A percentile compares a stretch with the other conserved stretches of the same genome.
These are phyloP conservation scores for Vickermania ingenoplastis DNA, from an alignment of 208 protist species.

Conservation along the genomic window DNA sequence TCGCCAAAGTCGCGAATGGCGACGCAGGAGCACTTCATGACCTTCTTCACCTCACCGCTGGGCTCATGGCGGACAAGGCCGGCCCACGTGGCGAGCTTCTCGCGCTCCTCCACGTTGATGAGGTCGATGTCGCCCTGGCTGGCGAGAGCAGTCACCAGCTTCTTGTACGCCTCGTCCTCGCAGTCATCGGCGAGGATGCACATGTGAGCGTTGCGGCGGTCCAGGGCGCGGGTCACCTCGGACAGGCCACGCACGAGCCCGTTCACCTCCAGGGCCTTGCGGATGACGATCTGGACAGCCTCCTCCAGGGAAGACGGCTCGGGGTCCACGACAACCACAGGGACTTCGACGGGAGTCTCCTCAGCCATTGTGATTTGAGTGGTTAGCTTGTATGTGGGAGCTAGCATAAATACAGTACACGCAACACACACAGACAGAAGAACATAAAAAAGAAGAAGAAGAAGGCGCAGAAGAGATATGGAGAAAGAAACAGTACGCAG, in stretches of 20 bases:
- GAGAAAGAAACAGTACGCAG: no score
- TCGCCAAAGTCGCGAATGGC: constrained; percentile 86
- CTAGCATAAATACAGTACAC: no score
- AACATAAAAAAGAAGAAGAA: no score
- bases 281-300: constrained; percentile 81
- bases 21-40: constrained; percentile 82
- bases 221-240: constrained; percentile 75
- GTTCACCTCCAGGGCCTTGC: constrained; percentile 79
- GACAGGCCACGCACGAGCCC: constrained; percentile 83
- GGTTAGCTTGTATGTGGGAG: no score
- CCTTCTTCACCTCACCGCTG: constrained; percentile 65
- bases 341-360: constrained; percentile 40
- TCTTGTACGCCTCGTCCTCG: constrained; percentile 90
- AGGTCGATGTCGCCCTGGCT: constrained; percentile 80
- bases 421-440: no score
- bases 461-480: no score
- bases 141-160: constrained; percentile 76
- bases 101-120: constrained; percentile 78
- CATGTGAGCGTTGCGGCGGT: constrained; percentile 77
- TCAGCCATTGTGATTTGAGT: constrained; percentile 83
- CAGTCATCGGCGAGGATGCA: constrained; percentile 87
- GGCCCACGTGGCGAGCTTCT: constrained; percentile 79
- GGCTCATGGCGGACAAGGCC: constrained; percentile 48
- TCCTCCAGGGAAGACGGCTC: constrained; percentile 70
- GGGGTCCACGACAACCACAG: constrained; percentile 38